phyloP scores from a whole-genome alignment of 805 yeast genomes.

The Nakazawaea ishiwadae region DNA sequence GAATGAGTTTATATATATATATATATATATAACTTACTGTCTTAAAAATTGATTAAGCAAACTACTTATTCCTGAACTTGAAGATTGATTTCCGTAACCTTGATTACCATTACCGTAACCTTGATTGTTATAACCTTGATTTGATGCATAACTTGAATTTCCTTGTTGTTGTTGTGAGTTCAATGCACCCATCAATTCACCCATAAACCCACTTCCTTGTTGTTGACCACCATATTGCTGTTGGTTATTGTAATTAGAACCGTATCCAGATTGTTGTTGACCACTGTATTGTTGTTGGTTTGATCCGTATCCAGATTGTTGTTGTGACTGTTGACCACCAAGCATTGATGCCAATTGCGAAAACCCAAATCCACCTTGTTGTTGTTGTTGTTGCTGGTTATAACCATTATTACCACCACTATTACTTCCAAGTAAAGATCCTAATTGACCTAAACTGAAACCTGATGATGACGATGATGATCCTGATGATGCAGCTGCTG shows the following conservation, averaged over 20 bases:
- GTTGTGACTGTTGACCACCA: not conserved
- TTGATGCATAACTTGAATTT: not conserved
- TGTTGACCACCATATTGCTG: not conserved
- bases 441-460: not conserved
- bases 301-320: too few relatives aligned
- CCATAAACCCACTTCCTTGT: constrained; percentile 1
- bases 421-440: not conserved
- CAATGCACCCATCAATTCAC: constrained; percentile 7
- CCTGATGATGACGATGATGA: too few relatives aligned
- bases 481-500: too few relatives aligned
- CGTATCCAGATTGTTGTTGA: too few relatives aligned
- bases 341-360: not conserved
- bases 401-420: too few relatives aligned
- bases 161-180: not conserved
- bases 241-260: too few relatives aligned
- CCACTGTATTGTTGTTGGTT: too few relatives aligned
- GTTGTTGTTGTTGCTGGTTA: constrained; percentile 6
- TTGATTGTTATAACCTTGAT: not conserved
- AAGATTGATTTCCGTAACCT: not conserved
- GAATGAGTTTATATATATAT: too few relatives aligned
- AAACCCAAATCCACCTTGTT: not conserved
- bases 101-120: not conserved
- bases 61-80: not conserved
- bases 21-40: constrained; percentile 2
- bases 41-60: constrained; percentile 5